These are phyloP conservation scores for Diaporthe batatas DNA, from an alignment of 2,329 filamentous ascomycete genomes.

Conservation along the genomic window DNA sequence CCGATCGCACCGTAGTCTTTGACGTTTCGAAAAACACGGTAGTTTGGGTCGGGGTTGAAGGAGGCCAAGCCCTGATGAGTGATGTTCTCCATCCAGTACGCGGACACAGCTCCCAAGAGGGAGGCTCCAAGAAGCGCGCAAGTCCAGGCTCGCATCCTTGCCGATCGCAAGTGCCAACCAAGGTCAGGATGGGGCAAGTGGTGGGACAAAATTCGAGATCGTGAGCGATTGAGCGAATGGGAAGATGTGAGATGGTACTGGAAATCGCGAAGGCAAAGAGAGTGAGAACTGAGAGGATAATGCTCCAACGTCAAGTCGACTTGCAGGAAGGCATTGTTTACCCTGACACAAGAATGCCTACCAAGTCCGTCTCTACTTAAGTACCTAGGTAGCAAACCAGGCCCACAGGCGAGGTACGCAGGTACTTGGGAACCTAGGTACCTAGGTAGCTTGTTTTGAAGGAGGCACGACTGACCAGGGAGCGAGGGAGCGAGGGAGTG, in stretches of 20 bases:
- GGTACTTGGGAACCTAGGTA: no score
- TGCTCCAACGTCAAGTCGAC: not conserved
- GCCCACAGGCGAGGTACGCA: no score
- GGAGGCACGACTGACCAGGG: not conserved
- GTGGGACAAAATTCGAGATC: not conserved
- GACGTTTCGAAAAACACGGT: conserved; percentile 63
- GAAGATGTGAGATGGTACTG: not conserved
- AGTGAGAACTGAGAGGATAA: not conserved
- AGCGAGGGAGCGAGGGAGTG: not conserved
- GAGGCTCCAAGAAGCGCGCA: conserved; percentile 27
- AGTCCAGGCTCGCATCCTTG: conserved; percentile 13
- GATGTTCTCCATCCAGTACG: conserved; percentile 60
- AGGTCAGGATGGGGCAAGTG: not conserved
- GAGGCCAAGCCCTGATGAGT: conserved; percentile 61
- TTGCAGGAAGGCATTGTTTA: not conserved
- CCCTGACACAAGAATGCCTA: not conserved
- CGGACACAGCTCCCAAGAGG: conserved; percentile 43
- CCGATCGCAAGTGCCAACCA: not conserved
- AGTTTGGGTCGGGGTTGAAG: conserved; percentile 58
- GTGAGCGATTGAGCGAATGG: not conserved
- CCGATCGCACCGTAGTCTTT: conserved; percentile 58
- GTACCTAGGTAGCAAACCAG: no score
- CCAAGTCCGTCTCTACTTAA: no score
- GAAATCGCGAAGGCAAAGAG: not conserved
- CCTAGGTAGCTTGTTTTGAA: no score